Conservation (phyloP, 2,329 filamentous ascomycete genomes). For the Atkinsonella texensis region DNA sequence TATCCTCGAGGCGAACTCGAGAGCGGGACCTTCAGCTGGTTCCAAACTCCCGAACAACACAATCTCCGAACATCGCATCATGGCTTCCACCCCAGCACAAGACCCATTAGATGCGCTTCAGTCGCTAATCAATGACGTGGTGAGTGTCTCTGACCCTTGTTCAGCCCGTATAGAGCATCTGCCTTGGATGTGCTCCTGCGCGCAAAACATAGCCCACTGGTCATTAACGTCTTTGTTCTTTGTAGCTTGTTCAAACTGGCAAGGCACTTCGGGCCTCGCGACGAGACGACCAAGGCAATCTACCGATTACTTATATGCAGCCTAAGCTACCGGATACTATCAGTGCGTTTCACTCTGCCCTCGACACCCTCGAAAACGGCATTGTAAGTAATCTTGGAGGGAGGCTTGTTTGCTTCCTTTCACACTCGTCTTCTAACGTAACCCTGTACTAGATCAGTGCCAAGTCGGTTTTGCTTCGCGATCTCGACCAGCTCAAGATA, state of each 20-base stretch:
- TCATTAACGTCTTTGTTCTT: background rate
- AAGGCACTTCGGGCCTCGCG: slow-evolving; percentile 40
- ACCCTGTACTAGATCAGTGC: slow-evolving; percentile 24
- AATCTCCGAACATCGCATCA: slow-evolving; percentile 8
- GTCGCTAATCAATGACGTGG: slow-evolving; percentile 41
- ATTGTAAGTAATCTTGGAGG: slow-evolving; percentile 30
- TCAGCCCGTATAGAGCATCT: background rate
- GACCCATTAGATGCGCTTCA: slow-evolving; percentile 37
- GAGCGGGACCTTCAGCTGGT: too few relatives aligned
- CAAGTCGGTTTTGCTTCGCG: slow-evolving; percentile 43
- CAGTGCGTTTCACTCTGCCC: slow-evolving; percentile 35
- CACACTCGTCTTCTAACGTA: background rate
- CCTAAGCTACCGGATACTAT: slow-evolving; percentile 35
- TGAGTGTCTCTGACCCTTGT: slow-evolving; percentile 21
- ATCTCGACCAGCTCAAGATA: slow-evolving; percentile 31
- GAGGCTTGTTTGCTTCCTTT: background rate
- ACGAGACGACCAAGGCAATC: slow-evolving; percentile 31
- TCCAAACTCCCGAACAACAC: background rate
- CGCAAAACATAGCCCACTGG: background rate
- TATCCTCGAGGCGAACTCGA: too few relatives aligned
- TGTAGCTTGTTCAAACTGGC: slow-evolving; percentile 45
- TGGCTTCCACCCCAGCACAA: slow-evolving; percentile 16
- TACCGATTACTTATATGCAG: slow-evolving; percentile 22
- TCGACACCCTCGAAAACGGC: slow-evolving; percentile 45
- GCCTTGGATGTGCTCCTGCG: background rate